phyloP scores from a whole-genome alignment of 371 early-diverging fungal species.

The Umbelopsis sp. region DNA sequence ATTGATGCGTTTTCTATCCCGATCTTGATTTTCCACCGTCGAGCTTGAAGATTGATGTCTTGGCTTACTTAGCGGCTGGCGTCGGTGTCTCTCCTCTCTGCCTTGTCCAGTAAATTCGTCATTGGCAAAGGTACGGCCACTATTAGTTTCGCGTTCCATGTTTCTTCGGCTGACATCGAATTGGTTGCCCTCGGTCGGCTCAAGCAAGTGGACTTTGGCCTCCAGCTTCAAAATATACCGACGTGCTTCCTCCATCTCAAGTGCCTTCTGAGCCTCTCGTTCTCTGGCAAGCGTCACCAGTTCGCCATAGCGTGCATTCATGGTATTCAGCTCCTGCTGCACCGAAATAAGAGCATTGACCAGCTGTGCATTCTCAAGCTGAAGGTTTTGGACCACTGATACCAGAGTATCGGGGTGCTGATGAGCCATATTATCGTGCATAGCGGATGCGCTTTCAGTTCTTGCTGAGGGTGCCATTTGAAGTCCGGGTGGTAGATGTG shows the following conservation, averaged over 20 bases:
- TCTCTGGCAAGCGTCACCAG: conserved; percentile 52
- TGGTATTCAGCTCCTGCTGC: conserved; percentile 56
- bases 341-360: conserved; percentile 47
- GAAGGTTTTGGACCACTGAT: conserved; percentile 46
- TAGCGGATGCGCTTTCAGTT: neutral
- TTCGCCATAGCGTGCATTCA: conserved; percentile 51
- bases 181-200: conserved; percentile 20
- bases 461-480: neutral
- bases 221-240: conserved; percentile 47
- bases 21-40: conserved; percentile 24
- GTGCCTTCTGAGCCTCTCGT: conserved; percentile 55
- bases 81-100: conserved; percentile 14
- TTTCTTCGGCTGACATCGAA: conserved; percentile 33
- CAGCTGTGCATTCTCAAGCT: conserved; percentile 51
- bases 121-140: conserved; percentile 17
- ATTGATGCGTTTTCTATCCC: conserved; percentile 22
- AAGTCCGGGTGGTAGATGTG: neutral
- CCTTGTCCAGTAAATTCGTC: conserved; percentile 20
- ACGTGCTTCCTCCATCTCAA: conserved; percentile 57
- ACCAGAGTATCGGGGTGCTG: conserved; percentile 29
- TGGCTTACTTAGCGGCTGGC: conserved; percentile 28
- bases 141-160: neutral
- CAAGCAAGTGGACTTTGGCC: conserved; percentile 26
- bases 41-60: conserved; percentile 19
- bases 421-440: conserved; percentile 35